Evolutionary conservation across 345 rosid genomes (phyloP), one percentile per base, ranked within the genome.

Genomic region (Dipteronia dyeriana): DNA sequence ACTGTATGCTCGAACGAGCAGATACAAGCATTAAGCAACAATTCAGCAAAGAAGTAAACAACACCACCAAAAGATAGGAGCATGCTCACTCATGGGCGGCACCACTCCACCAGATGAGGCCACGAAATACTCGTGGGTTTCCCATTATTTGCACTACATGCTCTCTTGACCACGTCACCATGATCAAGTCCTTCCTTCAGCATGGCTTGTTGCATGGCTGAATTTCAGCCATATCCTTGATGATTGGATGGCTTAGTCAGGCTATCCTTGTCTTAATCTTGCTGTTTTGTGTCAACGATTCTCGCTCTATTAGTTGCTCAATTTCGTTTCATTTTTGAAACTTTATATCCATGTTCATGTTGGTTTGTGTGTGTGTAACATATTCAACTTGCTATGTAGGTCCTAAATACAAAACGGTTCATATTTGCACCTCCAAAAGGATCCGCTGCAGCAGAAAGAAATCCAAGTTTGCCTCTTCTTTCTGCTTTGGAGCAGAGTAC

Each of bases 371-470:
- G 7, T 61, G 2, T 61, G 57, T n/a, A n/a, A 61, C 51, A 61
- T 41, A 3, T 38, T 77, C 68, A 23, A 66, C 64, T 41, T 82
- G 7, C 17, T 67, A 53, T 88, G 10, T 78, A 92, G 97, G 97
- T 92, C 75, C 83, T 94, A 63, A 87, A 85, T 81, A 92, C 99
- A 19, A 94, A 92, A 81, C 86, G 97, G 77, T 91, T 83, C 54
- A 63, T 82, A 56, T 94, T 90, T 82, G 97, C 97, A 61, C 98
- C 94, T 43, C 97, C 95, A 64, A 94, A 91, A 88, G 98, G 99
- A 84, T 94, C 99, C 11, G 98, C 97, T 23, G 99, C 99, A 66
- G 98, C 98, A 69, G 98, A 96, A 88, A 90, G 94, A 64, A 96
- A 96, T 83, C 99, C 98, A 57, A 94, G 94, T 14, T 95, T 91